Percentiles rank a stretch among this genome's conserved stretches.
Conservation (phyloP, 139 green algal genomes). For the Desmodesmus armatus region DNA sequence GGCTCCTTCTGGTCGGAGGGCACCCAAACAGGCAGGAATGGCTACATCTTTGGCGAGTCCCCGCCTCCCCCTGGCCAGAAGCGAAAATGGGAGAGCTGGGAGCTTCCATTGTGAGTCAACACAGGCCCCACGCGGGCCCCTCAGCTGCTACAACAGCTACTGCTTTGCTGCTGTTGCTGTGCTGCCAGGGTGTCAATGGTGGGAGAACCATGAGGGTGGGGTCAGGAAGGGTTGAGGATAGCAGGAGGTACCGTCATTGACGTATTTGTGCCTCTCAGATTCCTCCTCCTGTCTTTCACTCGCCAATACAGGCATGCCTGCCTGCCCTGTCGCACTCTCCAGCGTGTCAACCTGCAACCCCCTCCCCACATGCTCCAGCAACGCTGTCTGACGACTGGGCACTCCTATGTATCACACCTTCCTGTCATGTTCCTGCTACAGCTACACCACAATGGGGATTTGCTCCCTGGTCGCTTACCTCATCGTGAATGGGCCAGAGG, state of each 20-base stretch:
- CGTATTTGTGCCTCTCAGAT: too few species aligned
- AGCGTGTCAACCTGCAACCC: neutral
- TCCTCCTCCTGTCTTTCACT: too few species aligned
- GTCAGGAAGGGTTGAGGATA: too few species aligned
- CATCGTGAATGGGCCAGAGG: conserved; percentile 54
- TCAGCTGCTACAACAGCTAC: neutral
- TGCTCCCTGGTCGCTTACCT: conserved; percentile 43
- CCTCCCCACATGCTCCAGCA: neutral
- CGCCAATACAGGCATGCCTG: too few species aligned
- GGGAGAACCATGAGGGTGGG: too few species aligned
- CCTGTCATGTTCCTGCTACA: too few species aligned
- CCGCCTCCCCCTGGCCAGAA: conserved; percentile 77
- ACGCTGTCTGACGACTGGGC: neutral
- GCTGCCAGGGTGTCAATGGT: neutral
- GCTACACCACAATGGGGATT: conserved; percentile 53
- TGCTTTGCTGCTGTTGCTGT: neutral
- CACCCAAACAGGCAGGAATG: conserved; percentile 74
- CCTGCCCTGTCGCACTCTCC: too few species aligned
- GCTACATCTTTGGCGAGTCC: conserved; percentile 88
- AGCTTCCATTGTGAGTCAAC: conserved; percentile 81
- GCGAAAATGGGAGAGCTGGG: conserved; percentile 87
- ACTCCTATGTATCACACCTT: too few species aligned
- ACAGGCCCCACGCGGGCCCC: neutral
- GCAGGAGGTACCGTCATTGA: too few species aligned
- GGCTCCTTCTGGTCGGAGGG: conserved; percentile 83